Evolutionary conservation across 441 rosid species (phyloP).

Genomic region (Adansonia grandidieri): DNA sequence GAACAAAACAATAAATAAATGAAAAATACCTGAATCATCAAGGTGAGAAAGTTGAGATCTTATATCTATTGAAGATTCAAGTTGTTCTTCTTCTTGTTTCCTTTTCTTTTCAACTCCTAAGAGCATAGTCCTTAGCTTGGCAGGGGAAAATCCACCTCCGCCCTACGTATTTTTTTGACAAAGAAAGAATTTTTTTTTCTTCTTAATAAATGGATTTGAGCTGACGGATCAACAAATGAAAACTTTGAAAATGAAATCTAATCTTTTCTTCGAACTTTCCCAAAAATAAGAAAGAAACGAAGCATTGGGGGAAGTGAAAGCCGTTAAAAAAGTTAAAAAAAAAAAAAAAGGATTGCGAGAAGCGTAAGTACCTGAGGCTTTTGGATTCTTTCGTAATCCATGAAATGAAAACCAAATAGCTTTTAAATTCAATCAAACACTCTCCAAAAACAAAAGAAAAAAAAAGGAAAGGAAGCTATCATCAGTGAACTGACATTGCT

Average conservation of each 20-base stretch:
- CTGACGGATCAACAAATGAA: slow-evolving; percentile 23
- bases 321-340: not conserved
- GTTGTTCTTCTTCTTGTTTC: slow-evolving; percentile 35
- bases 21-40: slow-evolving; percentile 49
- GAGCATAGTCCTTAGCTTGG: slow-evolving; percentile 71
- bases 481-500: slow-evolving; percentile 5
- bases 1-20: not conserved
- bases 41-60: slow-evolving; percentile 53
- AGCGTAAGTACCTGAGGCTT: slow-evolving; percentile 55
- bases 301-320: slow-evolving; percentile 39
- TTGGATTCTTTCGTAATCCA: slow-evolving; percentile 83
- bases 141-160: slow-evolving; percentile 75
- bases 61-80: slow-evolving; percentile 49
- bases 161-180: slow-evolving; percentile 28
- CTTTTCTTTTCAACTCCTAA: slow-evolving; percentile 65
- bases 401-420: slow-evolving; percentile 20
- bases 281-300: slow-evolving; percentile 32
- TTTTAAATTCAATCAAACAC: slow-evolving; percentile 9
- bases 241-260: slow-evolving; percentile 26
- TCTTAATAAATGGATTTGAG: slow-evolving; percentile 23
- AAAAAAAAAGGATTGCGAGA: slow-evolving; percentile 2
- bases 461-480: not conserved
- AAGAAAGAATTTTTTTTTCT: not conserved
- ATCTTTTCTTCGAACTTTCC: slow-evolving; percentile 14
- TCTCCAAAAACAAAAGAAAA: not conserved